Evolutionary conservation across 1,139 yeast species (phyloP).

Genomic region (Hyphopichia khmerensis): DNA sequence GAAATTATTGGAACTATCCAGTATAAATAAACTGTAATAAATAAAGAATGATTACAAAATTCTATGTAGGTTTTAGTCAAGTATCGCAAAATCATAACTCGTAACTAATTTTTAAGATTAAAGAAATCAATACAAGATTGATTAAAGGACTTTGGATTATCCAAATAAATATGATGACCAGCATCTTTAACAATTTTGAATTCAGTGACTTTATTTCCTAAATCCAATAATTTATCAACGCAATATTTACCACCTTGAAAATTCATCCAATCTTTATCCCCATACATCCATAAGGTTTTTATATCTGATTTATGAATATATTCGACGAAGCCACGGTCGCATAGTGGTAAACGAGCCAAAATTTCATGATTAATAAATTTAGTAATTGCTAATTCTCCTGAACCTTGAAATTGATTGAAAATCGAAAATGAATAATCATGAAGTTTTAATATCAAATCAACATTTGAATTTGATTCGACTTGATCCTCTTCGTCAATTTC

Average conservation of each 20-base stretch:
- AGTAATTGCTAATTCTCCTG: constrained; percentile 48
- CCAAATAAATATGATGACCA: constrained; percentile 44
- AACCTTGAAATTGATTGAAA: constrained; percentile 45
- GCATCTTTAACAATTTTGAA: constrained; percentile 33
- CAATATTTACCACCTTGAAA: constrained; percentile 39
- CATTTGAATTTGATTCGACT: constrained; percentile 12
- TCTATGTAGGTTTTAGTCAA: neutral
- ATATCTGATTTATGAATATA: constrained; percentile 24
- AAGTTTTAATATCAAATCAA: constrained; percentile 32
- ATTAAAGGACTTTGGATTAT: constrained; percentile 38
- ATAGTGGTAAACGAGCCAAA: constrained; percentile 38
- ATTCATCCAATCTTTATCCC: constrained; percentile 50
- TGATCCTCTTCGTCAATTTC: constrained; percentile 2
- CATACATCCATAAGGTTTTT: constrained; percentile 38
- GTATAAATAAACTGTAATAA: neutral
- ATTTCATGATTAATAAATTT: constrained; percentile 42
- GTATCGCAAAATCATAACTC: neutral
- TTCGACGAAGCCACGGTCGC: constrained; percentile 40
- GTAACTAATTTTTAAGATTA: neutral
- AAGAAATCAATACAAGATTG: constrained; percentile 21
- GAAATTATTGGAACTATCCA: neutral
- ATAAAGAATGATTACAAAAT: neutral
- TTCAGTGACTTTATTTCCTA: constrained; percentile 16
- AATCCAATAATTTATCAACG: constrained; percentile 20
- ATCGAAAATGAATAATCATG: constrained; percentile 45